phyloP scores from a whole-genome alignment of 371 early-diverging fungal species.

The Actinomortierella wolfii region DNA sequence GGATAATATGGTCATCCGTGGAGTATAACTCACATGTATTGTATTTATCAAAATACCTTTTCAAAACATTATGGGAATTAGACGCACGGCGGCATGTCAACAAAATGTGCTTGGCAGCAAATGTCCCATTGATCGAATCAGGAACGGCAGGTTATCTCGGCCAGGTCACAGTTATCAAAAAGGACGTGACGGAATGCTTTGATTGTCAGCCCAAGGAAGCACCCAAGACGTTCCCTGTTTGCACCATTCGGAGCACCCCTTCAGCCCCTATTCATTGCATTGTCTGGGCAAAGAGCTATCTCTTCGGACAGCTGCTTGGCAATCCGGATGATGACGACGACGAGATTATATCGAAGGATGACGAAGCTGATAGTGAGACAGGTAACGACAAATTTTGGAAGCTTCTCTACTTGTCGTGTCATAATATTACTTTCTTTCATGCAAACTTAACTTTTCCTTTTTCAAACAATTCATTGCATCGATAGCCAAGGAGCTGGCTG shows the following conservation, averaged over 20 bases:
- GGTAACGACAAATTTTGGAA: background rate
- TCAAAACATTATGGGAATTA: too few relatives aligned
- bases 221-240: constrained; percentile 92
- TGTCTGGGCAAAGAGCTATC: constrained; percentile 98
- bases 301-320: constrained; percentile 87
- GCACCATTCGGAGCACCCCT: constrained; percentile 98
- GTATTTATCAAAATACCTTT: too few relatives aligned
- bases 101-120: constrained; percentile 90
- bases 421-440: too few relatives aligned
- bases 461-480: too few relatives aligned
- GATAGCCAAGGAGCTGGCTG: constrained; percentile 75
- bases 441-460: too few relatives aligned
- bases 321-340: constrained; percentile 73
- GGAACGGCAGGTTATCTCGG: constrained; percentile 98
- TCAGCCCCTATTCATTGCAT: constrained; percentile 97
- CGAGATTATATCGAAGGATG: constrained; percentile 50
- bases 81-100: constrained; percentile 97
- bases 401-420: background rate
- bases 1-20: background rate
- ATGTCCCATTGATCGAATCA: constrained; percentile 93
- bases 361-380: constrained; percentile 66
- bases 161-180: constrained; percentile 91
- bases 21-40: background rate
- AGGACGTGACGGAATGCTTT: constrained; percentile 91
- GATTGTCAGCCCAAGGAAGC: constrained; percentile 95